phyloP scores from a whole-genome alignment of 495 filamentous ascomycete species.

The Xylaria cubensis region DNA sequence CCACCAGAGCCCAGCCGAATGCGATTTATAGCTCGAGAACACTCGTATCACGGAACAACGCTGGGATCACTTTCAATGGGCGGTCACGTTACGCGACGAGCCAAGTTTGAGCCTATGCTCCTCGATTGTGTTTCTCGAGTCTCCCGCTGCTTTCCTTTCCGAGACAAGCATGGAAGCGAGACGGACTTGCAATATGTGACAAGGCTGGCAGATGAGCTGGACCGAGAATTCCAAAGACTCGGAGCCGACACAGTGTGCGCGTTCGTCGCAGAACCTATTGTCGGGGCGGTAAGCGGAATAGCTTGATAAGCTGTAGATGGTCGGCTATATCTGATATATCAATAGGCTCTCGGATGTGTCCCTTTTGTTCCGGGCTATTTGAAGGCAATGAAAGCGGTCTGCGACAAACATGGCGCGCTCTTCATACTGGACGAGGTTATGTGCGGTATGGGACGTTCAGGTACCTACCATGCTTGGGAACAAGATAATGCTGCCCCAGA shows the following conservation, averaged over 20 bases:
- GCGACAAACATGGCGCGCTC: conserved; percentile 68
- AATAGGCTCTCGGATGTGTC: conserved; percentile 70
- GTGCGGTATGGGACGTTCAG: conserved; percentile 70
- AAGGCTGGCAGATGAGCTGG: conserved; percentile 64
- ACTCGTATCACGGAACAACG: conserved; percentile 70
- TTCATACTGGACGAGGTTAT: conserved; percentile 77
- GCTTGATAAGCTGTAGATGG: background rate
- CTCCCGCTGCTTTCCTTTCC: conserved; percentile 60
- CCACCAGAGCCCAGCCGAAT: conserved; percentile 47
- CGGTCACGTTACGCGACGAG: conserved; percentile 61
- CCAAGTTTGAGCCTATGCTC: conserved; percentile 65
- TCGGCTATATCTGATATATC: conserved; percentile 33
- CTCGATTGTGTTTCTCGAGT: conserved; percentile 61
- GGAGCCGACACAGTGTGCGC: conserved; percentile 71
- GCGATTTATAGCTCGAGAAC: conserved; percentile 62
- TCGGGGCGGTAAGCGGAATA: conserved; percentile 42
- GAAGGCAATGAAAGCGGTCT: conserved; percentile 65
- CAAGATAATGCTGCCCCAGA: conserved; percentile 54
- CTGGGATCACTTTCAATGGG: conserved; percentile 63
- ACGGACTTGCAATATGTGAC: conserved; percentile 53
- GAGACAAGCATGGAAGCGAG: conserved; percentile 45
- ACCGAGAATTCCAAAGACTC: conserved; percentile 69
- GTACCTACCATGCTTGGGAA: conserved; percentile 67
- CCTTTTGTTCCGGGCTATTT: conserved; percentile 69
- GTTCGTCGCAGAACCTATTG: conserved; percentile 69